phyloP scores from a whole-genome alignment of 1,284 basidiomycete genomes.

The Heliocybe sulcata region DNA sequence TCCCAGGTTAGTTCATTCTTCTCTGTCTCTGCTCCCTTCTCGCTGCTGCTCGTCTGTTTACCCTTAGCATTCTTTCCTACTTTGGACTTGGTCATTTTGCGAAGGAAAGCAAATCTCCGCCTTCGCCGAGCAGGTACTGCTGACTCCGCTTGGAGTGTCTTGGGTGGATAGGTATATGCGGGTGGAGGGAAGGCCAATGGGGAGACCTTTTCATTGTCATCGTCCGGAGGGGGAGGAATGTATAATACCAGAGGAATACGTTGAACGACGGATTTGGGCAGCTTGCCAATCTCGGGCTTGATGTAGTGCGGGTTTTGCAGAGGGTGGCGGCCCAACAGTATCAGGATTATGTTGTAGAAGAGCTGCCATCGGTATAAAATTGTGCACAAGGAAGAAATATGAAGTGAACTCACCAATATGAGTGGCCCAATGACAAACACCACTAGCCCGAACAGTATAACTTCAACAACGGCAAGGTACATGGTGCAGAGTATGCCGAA shows the following conservation, averaged over 20 bases:
- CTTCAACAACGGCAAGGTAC: constrained; percentile 69
- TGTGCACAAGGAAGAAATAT: not conserved
- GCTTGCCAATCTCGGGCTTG: constrained; percentile 69
- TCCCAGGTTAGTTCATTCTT: constrained; percentile 36
- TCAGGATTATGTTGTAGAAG: constrained; percentile 66
- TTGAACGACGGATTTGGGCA: constrained; percentile 62
- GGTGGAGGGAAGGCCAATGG: constrained; percentile 34
- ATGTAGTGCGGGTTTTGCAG: constrained; percentile 63
- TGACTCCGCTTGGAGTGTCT: constrained; percentile 15
- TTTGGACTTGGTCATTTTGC: constrained; percentile 4
- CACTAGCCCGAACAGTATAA: constrained; percentile 61
- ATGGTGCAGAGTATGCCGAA: constrained; percentile 74
- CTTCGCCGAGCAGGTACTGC: constrained; percentile 26
- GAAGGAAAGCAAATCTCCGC: constrained; percentile 41
- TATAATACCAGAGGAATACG: constrained; percentile 76
- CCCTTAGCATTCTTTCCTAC: constrained; percentile 17
- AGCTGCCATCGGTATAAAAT: constrained; percentile 33
- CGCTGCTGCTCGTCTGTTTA: constrained; percentile 19
- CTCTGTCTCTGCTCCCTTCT: constrained; percentile 26
- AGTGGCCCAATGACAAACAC: constrained; percentile 74
- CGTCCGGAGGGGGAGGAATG: constrained; percentile 68
- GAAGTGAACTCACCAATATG: constrained; percentile 51
- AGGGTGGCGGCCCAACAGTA: constrained; percentile 71
- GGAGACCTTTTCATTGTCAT: constrained; percentile 20
- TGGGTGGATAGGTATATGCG: constrained; percentile 53